Evolutionary conservation across 805 yeast genomes (phyloP), one percentile per base, ranked within the genome.

Genomic region (Myxozyma mucilagina): DNA sequence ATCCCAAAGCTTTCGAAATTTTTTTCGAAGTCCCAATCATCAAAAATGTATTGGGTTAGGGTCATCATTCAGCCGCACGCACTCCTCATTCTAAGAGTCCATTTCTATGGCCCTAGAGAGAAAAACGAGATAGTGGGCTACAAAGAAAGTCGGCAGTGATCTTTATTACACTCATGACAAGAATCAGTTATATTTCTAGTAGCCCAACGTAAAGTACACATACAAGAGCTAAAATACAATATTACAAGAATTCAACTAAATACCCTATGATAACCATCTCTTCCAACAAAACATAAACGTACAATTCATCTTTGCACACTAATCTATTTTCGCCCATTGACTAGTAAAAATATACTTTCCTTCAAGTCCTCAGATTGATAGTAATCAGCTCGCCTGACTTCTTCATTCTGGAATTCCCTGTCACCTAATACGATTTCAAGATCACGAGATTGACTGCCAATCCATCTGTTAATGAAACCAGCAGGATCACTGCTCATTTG

Each of bases 371-470:
- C 69, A 69, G 90, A 92, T 47, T 85, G 83, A 74, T 88, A 94
- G 74, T 87, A 94, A 16, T 85, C 84, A 2, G 97, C 84, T 69
- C 87, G 83, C 76, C 99, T 84, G 4, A 90, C 96, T 20, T 83
- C 79, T 71, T 92, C 97, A 75, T 93, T 97, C 71, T 86, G 86
- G 74, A 86, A 88, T 9, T 92, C 93, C 68, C 89, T 94, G 69
- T 94, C 98, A 66, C 96, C 91, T 61, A 90, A 83, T 65, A 94
- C 79, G 13, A 93, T 88, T 75, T 88, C 91, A 70, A 94, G 80
- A 51, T 93, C 89, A 61, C 90, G 89, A 14, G 90, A 80, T 73
- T 94, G 96, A 47, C 90, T 86, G 47, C 85, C 87, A 63, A 86
- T 78, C 82, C 96, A 89, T 54, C 84, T 80, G 57, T 86, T 79